Conservation (phyloP, 2,329 filamentous ascomycete species). For the Microdochium nivale region DNA sequence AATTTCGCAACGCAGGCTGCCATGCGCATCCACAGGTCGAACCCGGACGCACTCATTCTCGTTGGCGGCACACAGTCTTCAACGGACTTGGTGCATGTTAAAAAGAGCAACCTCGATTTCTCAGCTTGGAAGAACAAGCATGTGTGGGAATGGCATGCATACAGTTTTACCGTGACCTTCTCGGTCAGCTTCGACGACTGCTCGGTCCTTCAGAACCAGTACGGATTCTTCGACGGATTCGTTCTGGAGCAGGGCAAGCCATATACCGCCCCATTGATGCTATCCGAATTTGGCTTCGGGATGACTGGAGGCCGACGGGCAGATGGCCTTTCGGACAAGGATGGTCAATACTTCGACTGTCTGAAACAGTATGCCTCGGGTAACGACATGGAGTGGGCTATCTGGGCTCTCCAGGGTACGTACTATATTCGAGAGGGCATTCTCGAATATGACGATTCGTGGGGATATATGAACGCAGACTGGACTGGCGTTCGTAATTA, state of each 20-base stretch:
- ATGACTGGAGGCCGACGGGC: slow-evolving; percentile 29
- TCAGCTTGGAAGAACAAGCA: slow-evolving; percentile 38
- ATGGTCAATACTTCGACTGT: slow-evolving; percentile 41
- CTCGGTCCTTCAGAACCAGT: slow-evolving; percentile 28
- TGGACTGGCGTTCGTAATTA: slow-evolving; percentile 32
- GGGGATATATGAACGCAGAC: slow-evolving; percentile 36
- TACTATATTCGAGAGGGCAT: slow-evolving; percentile 46
- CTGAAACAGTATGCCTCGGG: slow-evolving; percentile 40
- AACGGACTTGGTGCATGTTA: slow-evolving; percentile 41
- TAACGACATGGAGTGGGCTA: slow-evolving; percentile 51
- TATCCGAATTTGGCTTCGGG: slow-evolving; percentile 51
- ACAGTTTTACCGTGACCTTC: slow-evolving; percentile 44
- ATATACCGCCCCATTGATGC: slow-evolving; percentile 45
- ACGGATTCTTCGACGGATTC: slow-evolving; percentile 41
- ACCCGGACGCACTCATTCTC: slow-evolving; percentile 43
- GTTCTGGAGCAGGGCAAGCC: slow-evolving; percentile 35
- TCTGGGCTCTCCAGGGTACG: slow-evolving; percentile 50
- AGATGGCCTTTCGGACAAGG: slow-evolving; percentile 32
- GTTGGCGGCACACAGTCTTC: slow-evolving; percentile 45
- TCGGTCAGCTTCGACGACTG: slow-evolving; percentile 32
- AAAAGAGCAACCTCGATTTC: slow-evolving; percentile 30
- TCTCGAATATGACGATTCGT: slow-evolving; percentile 43
- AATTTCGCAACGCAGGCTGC: slow-evolving; percentile 37
- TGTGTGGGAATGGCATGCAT: slow-evolving; percentile 53
- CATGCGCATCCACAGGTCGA: slow-evolving; percentile 37